Evolutionary conservation across 495 filamentous ascomycete genomes (phyloP).

Genomic region (Clavariopsis aquatica): DNA sequence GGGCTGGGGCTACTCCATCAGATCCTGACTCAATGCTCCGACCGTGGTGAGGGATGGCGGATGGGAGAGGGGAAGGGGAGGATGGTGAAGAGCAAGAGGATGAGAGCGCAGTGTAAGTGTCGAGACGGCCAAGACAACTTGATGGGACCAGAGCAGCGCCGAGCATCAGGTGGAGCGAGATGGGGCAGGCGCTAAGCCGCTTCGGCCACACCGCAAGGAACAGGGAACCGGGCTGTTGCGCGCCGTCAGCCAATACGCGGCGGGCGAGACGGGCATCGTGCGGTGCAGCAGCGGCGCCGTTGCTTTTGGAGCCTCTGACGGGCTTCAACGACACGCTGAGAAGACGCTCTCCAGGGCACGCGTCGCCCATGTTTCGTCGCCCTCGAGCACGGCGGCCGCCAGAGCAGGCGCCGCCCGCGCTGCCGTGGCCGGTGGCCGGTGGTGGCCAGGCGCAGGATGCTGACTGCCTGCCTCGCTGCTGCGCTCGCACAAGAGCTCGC

Average conservation of each 20-base stretch:
- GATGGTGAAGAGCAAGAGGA: slow-evolving; percentile 26
- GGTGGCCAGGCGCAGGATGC: too few relatives aligned
- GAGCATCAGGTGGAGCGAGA: slow-evolving; percentile 29
- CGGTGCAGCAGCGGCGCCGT: slow-evolving; percentile 30
- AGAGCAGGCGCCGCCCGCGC: neutral
- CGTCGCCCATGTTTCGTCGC: neutral
- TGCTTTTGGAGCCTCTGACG: slow-evolving; percentile 29
- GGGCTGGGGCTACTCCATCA: slow-evolving; percentile 32
- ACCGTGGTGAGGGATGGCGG: slow-evolving; percentile 34
- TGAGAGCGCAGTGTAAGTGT: slow-evolving; percentile 14
- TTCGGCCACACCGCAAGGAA: slow-evolving; percentile 3
- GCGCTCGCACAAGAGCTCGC: slow-evolving; percentile 15
- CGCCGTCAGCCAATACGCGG: slow-evolving; percentile 31
- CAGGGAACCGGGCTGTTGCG: too few relatives aligned
- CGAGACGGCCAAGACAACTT: slow-evolving; percentile 27
- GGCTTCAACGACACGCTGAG: slow-evolving; percentile 33
- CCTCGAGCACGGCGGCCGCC: neutral
- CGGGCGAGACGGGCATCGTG: slow-evolving; percentile 17
- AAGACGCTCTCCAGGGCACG: slow-evolving; percentile 30
- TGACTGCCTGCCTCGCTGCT: neutral
- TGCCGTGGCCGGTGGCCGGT: too few relatives aligned
- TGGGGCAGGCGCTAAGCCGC: slow-evolving; percentile 31
- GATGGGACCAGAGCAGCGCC: too few relatives aligned
- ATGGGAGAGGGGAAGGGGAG: slow-evolving; percentile 19
- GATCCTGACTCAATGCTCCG: slow-evolving; percentile 39